phyloP scores from a whole-genome alignment of 1,284 basidiomycete species.

The Sporisorium scitamineum region DNA sequence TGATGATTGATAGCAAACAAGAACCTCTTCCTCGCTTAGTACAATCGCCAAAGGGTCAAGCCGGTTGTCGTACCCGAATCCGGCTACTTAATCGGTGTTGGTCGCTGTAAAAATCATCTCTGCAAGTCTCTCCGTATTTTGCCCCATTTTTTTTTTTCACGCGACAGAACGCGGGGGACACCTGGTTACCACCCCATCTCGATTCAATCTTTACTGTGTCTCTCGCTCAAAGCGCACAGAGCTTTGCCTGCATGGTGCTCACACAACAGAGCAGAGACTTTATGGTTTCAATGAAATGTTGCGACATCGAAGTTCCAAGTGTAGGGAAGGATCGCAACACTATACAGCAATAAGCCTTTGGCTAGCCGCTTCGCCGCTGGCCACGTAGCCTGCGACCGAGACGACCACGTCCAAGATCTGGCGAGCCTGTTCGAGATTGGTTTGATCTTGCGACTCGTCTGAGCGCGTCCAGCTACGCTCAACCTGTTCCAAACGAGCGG shows the following conservation, averaged over 20 bases:
- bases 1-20: neutral
- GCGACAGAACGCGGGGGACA: conserved; percentile 11
- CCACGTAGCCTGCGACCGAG: conserved; percentile 41
- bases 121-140: neutral
- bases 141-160: conserved; percentile 11
- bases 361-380: conserved; percentile 35
- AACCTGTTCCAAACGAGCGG: conserved; percentile 11
- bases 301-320: too few species aligned
- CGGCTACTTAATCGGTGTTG: neutral
- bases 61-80: conserved; percentile 18
- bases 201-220: neutral
- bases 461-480: conserved; percentile 28
- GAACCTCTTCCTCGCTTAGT: neutral
- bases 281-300: too few species aligned
- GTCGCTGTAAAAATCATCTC: neutral
- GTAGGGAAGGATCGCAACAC: neutral
- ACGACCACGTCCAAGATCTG: conserved; percentile 35
- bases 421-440: conserved; percentile 16
- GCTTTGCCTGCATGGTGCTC: neutral
- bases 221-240: neutral
- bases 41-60: neutral
- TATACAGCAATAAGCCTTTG: conserved; percentile 1
- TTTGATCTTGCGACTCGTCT: conserved; percentile 13
- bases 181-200: neutral
- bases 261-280: too few species aligned